These are phyloP conservation scores for Phalaenopsis hybrid DNA, from an alignment of 116 monocot genomes.

Conservation along the genomic window DNA sequence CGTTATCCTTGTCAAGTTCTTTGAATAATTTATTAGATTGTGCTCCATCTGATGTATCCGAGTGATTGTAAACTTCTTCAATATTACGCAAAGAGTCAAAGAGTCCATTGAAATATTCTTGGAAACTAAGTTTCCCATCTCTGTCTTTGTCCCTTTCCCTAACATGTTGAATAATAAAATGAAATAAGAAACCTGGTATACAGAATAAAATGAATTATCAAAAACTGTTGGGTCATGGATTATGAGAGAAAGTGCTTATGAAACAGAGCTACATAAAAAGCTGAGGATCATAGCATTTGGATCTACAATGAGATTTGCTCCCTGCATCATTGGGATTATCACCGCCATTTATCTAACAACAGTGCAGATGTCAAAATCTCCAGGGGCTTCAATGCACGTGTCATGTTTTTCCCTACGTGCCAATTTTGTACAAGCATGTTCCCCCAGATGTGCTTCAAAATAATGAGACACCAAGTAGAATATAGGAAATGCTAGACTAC, in stretches of 20 bases:
- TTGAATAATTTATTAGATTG: constrained; percentile 66
- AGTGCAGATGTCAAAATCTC: background rate
- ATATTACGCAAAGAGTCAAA: constrained; percentile 62
- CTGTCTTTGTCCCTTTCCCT: constrained; percentile 86
- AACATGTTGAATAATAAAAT: constrained; percentile 1
- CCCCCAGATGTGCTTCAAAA: too few relatives aligned
- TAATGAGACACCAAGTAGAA: too few relatives aligned
- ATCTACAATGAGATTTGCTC: background rate
- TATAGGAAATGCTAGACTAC: too few relatives aligned
- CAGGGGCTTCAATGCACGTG: background rate
- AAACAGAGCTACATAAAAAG: background rate
- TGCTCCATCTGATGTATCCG: constrained; percentile 36
- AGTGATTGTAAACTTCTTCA: constrained; percentile 43
- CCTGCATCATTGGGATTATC: background rate
- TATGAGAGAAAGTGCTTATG: background rate
- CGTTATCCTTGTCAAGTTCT: constrained; percentile 72
- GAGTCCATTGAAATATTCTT: constrained; percentile 79
- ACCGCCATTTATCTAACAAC: background rate
- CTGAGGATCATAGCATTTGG: background rate
- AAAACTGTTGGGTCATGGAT: background rate
- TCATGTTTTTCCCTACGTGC: background rate
- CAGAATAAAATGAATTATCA: background rate
- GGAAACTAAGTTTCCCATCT: constrained; percentile 86
- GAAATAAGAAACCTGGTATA: constrained; percentile 9
- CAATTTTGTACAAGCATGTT: background rate